Evolutionary conservation across 495 filamentous ascomycete genomes (phyloP).

Genomic region (Bombardia bombarda): DNA sequence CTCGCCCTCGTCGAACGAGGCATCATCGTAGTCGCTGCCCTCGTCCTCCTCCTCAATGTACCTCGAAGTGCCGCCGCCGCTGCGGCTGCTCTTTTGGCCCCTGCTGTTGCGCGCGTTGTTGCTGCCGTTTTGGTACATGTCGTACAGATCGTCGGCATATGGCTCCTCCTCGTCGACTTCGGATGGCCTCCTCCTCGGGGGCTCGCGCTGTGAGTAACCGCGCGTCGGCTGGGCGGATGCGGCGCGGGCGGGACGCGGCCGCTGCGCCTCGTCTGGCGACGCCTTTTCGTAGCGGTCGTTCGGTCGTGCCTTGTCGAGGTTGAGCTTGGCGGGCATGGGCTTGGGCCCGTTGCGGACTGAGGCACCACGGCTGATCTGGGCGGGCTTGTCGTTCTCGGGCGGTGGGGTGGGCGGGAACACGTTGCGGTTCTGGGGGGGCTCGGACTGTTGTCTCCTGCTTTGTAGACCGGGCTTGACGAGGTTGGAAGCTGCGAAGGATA

Average conservation of each 20-base stretch:
- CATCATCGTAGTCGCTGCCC: slow-evolving; percentile 62
- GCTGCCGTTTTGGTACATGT: slow-evolving; percentile 50
- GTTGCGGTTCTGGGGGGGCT: slow-evolving; percentile 68
- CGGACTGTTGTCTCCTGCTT: slow-evolving; percentile 77
- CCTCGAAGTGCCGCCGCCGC: slow-evolving; percentile 38
- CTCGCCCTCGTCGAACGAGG: slow-evolving; percentile 61
- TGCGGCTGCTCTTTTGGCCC: slow-evolving; percentile 15
- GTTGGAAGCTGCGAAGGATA: slow-evolving; percentile 86
- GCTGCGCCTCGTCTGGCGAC: slow-evolving; percentile 35
- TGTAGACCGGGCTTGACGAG: slow-evolving; percentile 76
- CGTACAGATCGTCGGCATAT: slow-evolving; percentile 61
- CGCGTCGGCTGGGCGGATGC: slow-evolving; percentile 35
- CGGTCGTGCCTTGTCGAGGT: slow-evolving; percentile 41
- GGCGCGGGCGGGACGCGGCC: slow-evolving; percentile 25
- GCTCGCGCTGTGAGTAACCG: slow-evolving; percentile 39
- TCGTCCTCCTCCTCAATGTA: slow-evolving; percentile 71
- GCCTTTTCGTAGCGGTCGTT: slow-evolving; percentile 41
- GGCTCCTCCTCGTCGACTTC: slow-evolving; percentile 52
- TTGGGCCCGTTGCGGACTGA: slow-evolving; percentile 48
- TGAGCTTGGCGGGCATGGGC: slow-evolving; percentile 44
- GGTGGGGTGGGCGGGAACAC: slow-evolving; percentile 94
- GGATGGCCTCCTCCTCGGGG: slow-evolving; percentile 20
- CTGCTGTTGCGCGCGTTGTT: slow-evolving; percentile 26
- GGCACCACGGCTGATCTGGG: slow-evolving; percentile 38
- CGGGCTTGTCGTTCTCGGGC: slow-evolving; percentile 66